Evolutionary conservation across 805 yeast species (phyloP), one percentile per base, ranked within the genome.

Genomic region (Candida nitratophila): DNA sequence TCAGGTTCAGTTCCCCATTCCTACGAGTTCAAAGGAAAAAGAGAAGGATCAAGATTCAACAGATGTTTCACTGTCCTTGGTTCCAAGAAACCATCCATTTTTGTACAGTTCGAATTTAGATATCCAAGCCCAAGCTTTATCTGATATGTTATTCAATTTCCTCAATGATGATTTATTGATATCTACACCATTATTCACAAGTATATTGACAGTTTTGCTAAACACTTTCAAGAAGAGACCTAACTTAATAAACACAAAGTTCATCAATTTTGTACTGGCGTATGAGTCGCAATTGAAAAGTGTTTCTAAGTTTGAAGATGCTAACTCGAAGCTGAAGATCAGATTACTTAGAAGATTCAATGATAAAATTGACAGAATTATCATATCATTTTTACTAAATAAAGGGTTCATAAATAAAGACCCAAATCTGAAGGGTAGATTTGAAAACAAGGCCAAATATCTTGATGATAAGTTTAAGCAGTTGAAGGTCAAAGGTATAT

Each of bases 191-290:
- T 51, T 79, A 3, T 75, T 85, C 42, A 75, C 87, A 15, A 86
- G 95, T 7, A 70, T 86, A 0, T 61, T 88, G 24, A 79, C 85
- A 52, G 79, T 81, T 41, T 64, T 83, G 19, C 69, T 84, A 6
- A 69, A 77, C 15, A 62, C 93, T 32, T 73, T 86, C 50, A 81
- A 79, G 52, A 69, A 78, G 29, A 77, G 96, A 53, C 83, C 87
- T 2, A 79, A 76, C 41, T 70, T 75, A 38, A 65, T 78, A 2
- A 67, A 73, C 1, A 63, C 64, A 27, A 76, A 76, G 44, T 77
- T 90, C 12, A 64, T 86, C 21, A 66, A 73, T 17, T 72, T 74
- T 14, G 63, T 89, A 11, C 71, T 86, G 38, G 69, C 72, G 10
- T 86, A 81, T 52, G 89, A 77, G 47, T 66, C 80, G 2, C 66